Evolutionary conservation across 306 rosid genomes (phyloP), one percentile per base, ranked within the genome.

Genomic region (Castanea mollissima): DNA sequence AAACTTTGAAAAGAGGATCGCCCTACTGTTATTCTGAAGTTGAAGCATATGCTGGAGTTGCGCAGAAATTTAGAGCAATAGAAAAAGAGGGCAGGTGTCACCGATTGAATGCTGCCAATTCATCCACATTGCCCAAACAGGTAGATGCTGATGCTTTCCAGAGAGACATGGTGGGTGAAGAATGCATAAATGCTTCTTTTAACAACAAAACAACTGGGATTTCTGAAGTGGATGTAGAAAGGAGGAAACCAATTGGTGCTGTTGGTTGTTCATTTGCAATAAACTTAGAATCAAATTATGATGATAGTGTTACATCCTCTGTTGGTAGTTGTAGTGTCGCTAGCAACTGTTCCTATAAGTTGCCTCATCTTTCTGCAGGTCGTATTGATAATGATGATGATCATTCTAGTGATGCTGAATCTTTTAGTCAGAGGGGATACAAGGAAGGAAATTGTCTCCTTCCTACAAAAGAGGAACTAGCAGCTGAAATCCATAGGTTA

Each of bases 241-340:
- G 80, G 80, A 86, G 82, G 91, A 85, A 83, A 72, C 83, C 82
- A 62, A 82, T 64, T 81, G 92, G 87, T 14, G 73, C 76, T 58
- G 84, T 83, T 80, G 89, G 85, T 59, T 83, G 85, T 85, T 86
- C 83, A 55, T 79, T 70, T 83, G 82, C 86, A 67, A 85, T 81
- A 46, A 85, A 90, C 85, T 23, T 80, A 4, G 88, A 85, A 78
- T 76, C 85, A 25, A 85, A 91, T 49, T 85, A 78, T 79, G 86
- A 85, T 10, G 83, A 88, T 79, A 83, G 87, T 74, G 83, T 82
- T 73, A 83, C 88, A 55, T 87, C 89, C 91, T 91, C 97, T 57
- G 97, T 92, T 85, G 93, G 96, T 80, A 96, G 99, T 86, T 96
- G 99, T 87, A 96, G 97, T 77, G 71, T 89, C 67, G 74, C 67